Percentiles rank a stretch among this genome's conserved stretches.
Evolutionary conservation across 2,329 filamentous ascomycete genomes (phyloP).

Genomic region (Phaeosphaeriaceae sp.): DNA sequence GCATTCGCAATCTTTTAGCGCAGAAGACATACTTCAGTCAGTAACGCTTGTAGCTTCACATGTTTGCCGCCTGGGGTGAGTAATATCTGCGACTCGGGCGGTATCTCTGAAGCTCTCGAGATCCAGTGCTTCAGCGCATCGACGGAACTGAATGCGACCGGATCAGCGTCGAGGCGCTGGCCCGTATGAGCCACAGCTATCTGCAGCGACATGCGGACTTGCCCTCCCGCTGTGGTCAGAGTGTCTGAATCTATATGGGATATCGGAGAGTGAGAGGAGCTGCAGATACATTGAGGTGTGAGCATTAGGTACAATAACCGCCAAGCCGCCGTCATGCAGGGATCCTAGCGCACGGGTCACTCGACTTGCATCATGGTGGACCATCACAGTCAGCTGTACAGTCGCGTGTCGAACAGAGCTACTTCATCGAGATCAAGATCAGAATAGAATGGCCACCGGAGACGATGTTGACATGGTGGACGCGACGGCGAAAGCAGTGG

Average conservation of each 20-base stretch:
- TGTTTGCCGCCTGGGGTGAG: slow-evolving; percentile 86
- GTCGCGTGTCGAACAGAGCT: slow-evolving; percentile 8
- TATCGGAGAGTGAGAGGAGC: slow-evolving; percentile 4
- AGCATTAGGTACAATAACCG: slow-evolving; percentile 30
- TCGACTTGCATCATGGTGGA: slow-evolving; percentile 25
- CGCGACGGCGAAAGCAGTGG: slow-evolving; percentile 11
- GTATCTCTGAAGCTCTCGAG: slow-evolving; percentile 74
- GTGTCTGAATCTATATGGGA: slow-evolving; percentile 25
- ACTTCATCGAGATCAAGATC: slow-evolving; percentile 8
- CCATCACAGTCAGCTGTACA: slow-evolving; percentile 26
- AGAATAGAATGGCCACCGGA: slow-evolving; percentile 33
- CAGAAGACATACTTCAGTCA: slow-evolving; percentile 71
- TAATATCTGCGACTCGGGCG: slow-evolving; percentile 80
- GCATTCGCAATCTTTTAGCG: background rate
- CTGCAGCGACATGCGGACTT: slow-evolving; percentile 78
- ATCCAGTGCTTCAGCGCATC: slow-evolving; percentile 88
- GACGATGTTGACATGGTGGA: slow-evolving; percentile 33
- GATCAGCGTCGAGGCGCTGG: slow-evolving; percentile 81
- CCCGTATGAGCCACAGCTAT: slow-evolving; percentile 94
- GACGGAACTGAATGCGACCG: slow-evolving; percentile 75
- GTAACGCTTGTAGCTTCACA: slow-evolving; percentile 79
- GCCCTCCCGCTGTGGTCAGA: slow-evolving; percentile 29
- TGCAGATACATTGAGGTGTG: slow-evolving; percentile 17
- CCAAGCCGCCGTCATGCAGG: slow-evolving; percentile 36
- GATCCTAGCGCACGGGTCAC: slow-evolving; percentile 36